Evolutionary conservation across 2,329 filamentous ascomycete species (phyloP), one percentile per base, ranked within the genome.

Genomic region (Aspergillus felis): DNA sequence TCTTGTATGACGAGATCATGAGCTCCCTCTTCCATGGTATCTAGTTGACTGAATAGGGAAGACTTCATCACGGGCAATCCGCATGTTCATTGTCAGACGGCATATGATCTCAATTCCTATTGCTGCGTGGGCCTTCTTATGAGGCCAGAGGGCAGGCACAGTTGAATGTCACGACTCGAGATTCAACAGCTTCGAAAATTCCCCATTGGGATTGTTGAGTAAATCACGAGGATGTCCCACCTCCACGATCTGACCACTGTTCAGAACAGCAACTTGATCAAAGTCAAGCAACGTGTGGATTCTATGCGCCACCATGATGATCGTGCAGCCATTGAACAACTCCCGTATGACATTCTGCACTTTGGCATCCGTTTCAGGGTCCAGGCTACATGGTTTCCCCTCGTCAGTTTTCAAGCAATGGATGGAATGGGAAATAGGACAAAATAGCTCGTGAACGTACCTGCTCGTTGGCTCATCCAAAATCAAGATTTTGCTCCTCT

Each of bases 301-400:
- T 42, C 63, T 48, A 57, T 64, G 63, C 17, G 63, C 63, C 7
- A 64, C 57, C 55, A 61, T 57, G 10, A 65, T 60, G 0, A 65
- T 50, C 6, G 61, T 64, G n/a, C 61, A 60, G 41, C 28, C 49
- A 9, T 2, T 17, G 46, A 65, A 65, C 1, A 29, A 48, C 42
- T 61, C 35, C 3, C 60, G 56, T 20, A 65, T 61, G 50, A 60
- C 46, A 1, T 46, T 55, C 27, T 65, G 61, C 1, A 64, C 55
- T 28, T 56, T 60, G 6, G 48, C 42, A 46, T 65, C 63, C 8
- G 57, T 64, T 22, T 64, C 35, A 14, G 14, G 12, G 14, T 41
- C 35, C 35, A 41, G 35, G n/a, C 35, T 14, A 41, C n/a, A 41
- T 14, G 12, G n/a, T n/a, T n/a, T n/a, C 9, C n/a, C n/a, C 12